Conservation (phyloP, 495 filamentous ascomycete species). For the Bathelium albidoporum region DNA sequence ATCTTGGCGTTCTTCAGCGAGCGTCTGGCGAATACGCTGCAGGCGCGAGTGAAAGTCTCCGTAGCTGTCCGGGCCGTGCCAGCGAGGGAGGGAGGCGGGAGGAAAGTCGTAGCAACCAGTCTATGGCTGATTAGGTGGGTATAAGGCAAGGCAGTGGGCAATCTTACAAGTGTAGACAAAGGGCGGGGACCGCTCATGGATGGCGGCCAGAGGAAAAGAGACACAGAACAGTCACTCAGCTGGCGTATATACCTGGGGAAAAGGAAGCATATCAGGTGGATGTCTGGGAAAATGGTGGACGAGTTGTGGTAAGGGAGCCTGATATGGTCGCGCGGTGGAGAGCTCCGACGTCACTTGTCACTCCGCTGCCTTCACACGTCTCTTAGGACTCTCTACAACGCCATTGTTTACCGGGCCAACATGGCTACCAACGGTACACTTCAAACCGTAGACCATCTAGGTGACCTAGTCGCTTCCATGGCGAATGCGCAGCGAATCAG, state of each 20-base stretch:
- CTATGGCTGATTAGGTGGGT: slow-evolving; percentile 5
- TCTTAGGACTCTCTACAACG: not conserved
- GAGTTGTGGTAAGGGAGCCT: not conserved
- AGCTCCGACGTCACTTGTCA: not conserved
- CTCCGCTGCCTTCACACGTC: not conserved
- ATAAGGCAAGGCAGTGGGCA: not conserved
- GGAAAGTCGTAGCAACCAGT: slow-evolving; percentile 23
- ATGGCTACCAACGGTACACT: slow-evolving; percentile 19
- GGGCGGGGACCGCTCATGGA: not conserved
- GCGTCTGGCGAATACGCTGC: not conserved
- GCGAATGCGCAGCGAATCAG: slow-evolving; percentile 39
- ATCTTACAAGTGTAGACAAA: slow-evolving; percentile 5
- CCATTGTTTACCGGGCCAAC: not conserved
- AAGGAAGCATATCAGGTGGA: too few species aligned
- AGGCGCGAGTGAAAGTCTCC: not conserved
- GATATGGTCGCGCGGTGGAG: not conserved
- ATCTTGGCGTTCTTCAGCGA: not conserved
- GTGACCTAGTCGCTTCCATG: slow-evolving; percentile 19
- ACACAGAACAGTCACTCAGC: not conserved
- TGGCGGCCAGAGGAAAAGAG: not conserved
- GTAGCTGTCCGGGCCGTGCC: not conserved
- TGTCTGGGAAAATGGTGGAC: not conserved
- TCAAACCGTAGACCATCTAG: slow-evolving; percentile 14
- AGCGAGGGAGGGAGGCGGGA: slow-evolving; percentile 12
- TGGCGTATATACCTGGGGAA: too few species aligned